Evolutionary conservation across 371 early-diverging fungal genomes (phyloP).

Genomic region (Mucor piriformis): DNA sequence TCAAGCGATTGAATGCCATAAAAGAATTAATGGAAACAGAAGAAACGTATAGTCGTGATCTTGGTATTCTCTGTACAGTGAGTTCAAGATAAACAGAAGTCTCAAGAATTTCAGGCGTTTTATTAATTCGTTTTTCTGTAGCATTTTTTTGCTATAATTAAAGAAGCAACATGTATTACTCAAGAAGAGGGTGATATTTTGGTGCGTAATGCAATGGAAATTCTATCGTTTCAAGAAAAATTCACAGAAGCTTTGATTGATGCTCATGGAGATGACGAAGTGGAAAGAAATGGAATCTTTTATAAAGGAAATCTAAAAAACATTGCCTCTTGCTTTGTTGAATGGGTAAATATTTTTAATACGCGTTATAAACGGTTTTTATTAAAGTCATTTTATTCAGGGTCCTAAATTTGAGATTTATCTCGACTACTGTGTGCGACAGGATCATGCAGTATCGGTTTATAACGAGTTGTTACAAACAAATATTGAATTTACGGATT

Average conservation of each 20-base stretch:
- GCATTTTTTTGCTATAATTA: constrained; percentile 39
- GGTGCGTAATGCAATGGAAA: constrained; percentile 32
- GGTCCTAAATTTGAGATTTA: constrained; percentile 42
- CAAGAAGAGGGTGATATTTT: constrained; percentile 24
- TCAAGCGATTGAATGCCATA: constrained; percentile 19
- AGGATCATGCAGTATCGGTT: constrained; percentile 37
- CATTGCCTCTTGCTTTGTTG: constrained; percentile 41
- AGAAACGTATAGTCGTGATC: constrained; percentile 35
- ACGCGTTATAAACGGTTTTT: not conserved
- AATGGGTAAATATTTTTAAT: constrained; percentile 38
- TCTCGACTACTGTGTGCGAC: constrained; percentile 45
- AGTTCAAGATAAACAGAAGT: not conserved
- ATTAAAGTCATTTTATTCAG: constrained; percentile 9
- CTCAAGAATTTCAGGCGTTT: not conserved
- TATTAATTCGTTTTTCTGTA: constrained; percentile 6
- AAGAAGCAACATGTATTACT: constrained; percentile 24
- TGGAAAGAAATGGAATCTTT: constrained; percentile 4
- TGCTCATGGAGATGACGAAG: constrained; percentile 24
- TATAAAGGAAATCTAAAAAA: constrained; percentile 30
- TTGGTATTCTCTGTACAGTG: constrained; percentile 42
- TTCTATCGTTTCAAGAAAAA: constrained; percentile 27
- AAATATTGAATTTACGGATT: constrained; percentile 24
- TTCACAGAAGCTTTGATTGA: constrained; percentile 25
- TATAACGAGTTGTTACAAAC: constrained; percentile 34
- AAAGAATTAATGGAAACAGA: constrained; percentile 49